phyloP scores from a whole-genome alignment of 2,329 filamentous ascomycete species.

The Penicillium sp. region DNA sequence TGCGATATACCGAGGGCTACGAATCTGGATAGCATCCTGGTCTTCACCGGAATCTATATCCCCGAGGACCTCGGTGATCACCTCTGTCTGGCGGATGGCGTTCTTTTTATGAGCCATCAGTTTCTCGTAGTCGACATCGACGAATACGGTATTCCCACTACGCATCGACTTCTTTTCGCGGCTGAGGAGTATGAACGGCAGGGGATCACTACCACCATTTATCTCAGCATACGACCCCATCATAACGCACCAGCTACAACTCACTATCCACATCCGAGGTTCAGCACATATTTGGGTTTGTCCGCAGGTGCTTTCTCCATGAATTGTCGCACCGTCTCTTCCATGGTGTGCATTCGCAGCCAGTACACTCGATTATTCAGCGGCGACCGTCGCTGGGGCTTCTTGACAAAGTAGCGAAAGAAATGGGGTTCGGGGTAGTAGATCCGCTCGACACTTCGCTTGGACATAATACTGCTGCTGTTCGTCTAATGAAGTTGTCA shows the following conservation, averaged over 20 bases:
- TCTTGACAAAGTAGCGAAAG: constrained; percentile 83
- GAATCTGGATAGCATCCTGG: constrained; percentile 51
- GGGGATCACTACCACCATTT: constrained; percentile 66
- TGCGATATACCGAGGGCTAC: constrained; percentile 70
- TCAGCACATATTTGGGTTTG: constrained; percentile 70
- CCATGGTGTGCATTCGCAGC: constrained; percentile 78
- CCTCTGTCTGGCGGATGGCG: constrained; percentile 62
- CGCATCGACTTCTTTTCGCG: constrained; percentile 57
- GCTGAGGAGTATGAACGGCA: constrained; percentile 78
- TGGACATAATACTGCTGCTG: constrained; percentile 87
- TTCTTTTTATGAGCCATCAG: constrained; percentile 71
- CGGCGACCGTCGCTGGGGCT: constrained; percentile 77
- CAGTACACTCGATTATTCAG: constrained; percentile 89
- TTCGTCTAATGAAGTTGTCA: constrained; percentile 61
- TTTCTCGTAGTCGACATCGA: constrained; percentile 83
- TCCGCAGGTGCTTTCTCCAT: constrained; percentile 53
- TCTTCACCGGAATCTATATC: constrained; percentile 41
- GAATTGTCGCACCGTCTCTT: constrained; percentile 70
- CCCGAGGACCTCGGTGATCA: constrained; percentile 55
- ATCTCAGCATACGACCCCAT: constrained; percentile 24
- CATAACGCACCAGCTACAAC: constrained; percentile 38
- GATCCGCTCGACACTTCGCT: constrained; percentile 84
- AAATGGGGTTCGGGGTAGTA: constrained; percentile 82
- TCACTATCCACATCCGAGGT: constrained; percentile 87
- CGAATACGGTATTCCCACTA: constrained; percentile 60